Base-by-base conservation (phyloP, 1,284 basidiomycete species). In the Heterobasidion parviporum region DNA sequence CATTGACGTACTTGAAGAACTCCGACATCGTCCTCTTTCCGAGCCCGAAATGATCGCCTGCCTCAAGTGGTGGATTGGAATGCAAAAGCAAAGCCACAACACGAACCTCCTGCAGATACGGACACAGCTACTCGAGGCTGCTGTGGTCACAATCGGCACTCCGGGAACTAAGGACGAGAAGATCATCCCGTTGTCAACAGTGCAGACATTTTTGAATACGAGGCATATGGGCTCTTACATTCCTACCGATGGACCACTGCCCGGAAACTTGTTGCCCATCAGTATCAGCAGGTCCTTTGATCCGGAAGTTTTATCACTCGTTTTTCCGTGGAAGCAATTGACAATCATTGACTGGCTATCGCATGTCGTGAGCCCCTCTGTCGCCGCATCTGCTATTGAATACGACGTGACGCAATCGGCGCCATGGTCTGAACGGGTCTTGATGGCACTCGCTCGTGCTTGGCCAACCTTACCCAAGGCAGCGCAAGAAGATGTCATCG, bases 51-150 rank as follows among this genome's bases (percentile, higher is more conserved):
- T 92, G 73, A 69, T 87, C 18, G 85, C 85, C 4, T 95, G 92
- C 68, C 75, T 98, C 60, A 81, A 83, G 57, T 99, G 96, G 96
- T 97, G 94, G 90, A 82, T 88, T 54, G 70, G 72, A 26, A 70
- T 92, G 14, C 82, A 82, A 45, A 77, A 80, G 50, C 76, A 80
- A 9, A 69, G 71, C 26, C 33, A 38, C n/a, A 38, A 51, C 34
- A 33, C 12, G 34, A 67, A 69, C 48, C 68, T 81, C 49, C 64
- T 71, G 7, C 72, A 74, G 18, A 74, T 84, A 47, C 79, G 87
- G 26, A 68, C 73, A 2, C 77, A 89, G 59, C 75, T 95, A 6
- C 69, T 95, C 8, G 79, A 87, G 56, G 86, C 85, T 4, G 83
- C 87, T 0, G 75, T 95, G 10, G 67, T 94, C 14, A 71, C 78